Evolutionary conservation across 2,329 filamentous ascomycete species (phyloP).

Genomic region (Fusarium sp.): DNA sequence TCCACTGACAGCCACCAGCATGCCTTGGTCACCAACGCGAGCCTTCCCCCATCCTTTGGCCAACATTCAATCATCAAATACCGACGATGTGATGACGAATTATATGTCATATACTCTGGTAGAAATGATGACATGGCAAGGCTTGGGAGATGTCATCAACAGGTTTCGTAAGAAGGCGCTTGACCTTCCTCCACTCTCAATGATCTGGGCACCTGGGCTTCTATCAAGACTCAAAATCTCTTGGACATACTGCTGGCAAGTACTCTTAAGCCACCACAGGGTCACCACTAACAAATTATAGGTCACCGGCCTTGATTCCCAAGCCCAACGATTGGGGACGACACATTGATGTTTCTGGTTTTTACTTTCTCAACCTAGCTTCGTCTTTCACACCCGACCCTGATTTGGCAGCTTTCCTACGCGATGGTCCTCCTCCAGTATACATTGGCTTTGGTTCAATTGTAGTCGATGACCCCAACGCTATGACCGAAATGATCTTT

Average conservation of each 20-base stretch:
- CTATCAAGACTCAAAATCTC: slow-evolving; percentile 80
- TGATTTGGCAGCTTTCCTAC: slow-evolving; percentile 74
- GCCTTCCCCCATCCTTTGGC: slow-evolving; percentile 88
- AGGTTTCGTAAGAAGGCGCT: slow-evolving; percentile 81
- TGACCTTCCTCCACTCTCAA: slow-evolving; percentile 79
- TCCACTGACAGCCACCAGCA: slow-evolving; percentile 69
- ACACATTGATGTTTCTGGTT: slow-evolving; percentile 79
- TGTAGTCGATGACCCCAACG: slow-evolving; percentile 80
- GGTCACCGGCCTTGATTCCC: slow-evolving; percentile 79
- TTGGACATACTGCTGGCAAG: slow-evolving; percentile 88
- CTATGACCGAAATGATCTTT: slow-evolving; percentile 77
- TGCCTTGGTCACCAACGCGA: slow-evolving; percentile 91
- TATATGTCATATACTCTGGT: slow-evolving; percentile 86
- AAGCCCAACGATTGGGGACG: slow-evolving; percentile 81
- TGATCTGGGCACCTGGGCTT: slow-evolving; percentile 86
- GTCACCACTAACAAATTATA: slow-evolving; percentile 28
- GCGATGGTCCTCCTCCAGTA: slow-evolving; percentile 75
- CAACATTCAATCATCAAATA: slow-evolving; percentile 81
- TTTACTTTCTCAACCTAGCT: slow-evolving; percentile 78
- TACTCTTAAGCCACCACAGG: neutral
- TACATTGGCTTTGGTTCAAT: slow-evolving; percentile 90
- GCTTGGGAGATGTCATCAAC: slow-evolving; percentile 91
- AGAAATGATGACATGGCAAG: slow-evolving; percentile 94
- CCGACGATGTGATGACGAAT: slow-evolving; percentile 81
- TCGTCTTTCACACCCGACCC: slow-evolving; percentile 73